These are phyloP conservation scores for Cyclotella atomus DNA, from an alignment of 108 stramenopile genomes.

Conservation along the genomic window DNA sequence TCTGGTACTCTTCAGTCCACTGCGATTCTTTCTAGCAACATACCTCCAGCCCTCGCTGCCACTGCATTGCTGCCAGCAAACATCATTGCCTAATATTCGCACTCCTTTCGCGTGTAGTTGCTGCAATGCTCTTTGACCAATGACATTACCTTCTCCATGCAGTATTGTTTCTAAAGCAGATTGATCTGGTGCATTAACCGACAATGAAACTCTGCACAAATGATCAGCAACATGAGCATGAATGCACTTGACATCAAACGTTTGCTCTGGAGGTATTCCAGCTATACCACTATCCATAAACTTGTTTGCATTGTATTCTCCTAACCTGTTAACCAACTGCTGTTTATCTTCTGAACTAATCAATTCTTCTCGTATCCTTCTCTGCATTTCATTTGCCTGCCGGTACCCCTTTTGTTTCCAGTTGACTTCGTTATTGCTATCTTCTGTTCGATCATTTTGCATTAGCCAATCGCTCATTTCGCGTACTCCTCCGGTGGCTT, in stretches of 20 bases:
- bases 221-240: conserved; percentile 47
- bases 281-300: conserved; percentile 41
- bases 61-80: conserved; percentile 41
- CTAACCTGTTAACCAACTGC: conserved; percentile 7
- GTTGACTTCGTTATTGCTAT: neutral
- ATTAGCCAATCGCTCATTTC: conserved; percentile 39
- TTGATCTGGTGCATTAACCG: no score
- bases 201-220: conserved; percentile 29
- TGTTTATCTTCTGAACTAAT: conserved; percentile 7
- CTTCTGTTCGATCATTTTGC: neutral
- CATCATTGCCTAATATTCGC: conserved; percentile 26
- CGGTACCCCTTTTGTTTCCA: conserved; percentile 24
- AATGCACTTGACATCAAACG: conserved; percentile 32
- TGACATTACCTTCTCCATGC: conserved; percentile 16
- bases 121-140: conserved; percentile 23
- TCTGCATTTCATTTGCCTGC: conserved; percentile 31
- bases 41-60: conserved; percentile 24
- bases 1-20: conserved; percentile 30
- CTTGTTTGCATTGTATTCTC: conserved; percentile 27
- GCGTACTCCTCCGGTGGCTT: conserved; percentile 24
- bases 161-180: neutral
- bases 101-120: conserved; percentile 31
- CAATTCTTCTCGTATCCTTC: conserved; percentile 21
- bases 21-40: conserved; percentile 33
- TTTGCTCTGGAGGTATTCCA: conserved; percentile 15